Base-by-base conservation (phyloP, 495 filamentous ascomycete genomes). In the Podospora tetraspora region DNA sequence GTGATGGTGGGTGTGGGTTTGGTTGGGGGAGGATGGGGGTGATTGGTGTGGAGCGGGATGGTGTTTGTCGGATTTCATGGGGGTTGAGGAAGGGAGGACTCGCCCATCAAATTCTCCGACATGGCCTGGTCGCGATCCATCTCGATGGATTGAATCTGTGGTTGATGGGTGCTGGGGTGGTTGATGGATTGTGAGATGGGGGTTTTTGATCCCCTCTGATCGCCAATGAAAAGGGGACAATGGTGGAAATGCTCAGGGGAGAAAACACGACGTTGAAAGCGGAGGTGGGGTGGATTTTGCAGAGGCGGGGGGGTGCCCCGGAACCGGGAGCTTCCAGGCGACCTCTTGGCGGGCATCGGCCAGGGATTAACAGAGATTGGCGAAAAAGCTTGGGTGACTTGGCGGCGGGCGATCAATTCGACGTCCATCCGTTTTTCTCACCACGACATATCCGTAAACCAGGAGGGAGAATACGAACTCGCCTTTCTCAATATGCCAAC, bases 121-220 rank as follows among this genome's bases (percentile, higher is more conserved):
- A 58, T 43, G 3, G 62, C 19, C 61, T 68, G 66, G 21, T 63
- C 66, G 6, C 66, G 57, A 59, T 71, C 66, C 69, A 71, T 71
- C 7, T 61, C 30, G 63, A 21, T 3, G 16, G 1, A 11, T 30
- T 37, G 22, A 27, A 24, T 19, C n/a, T 13, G 10, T 3, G 3
- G n/a, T n/a, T 13, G 13, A 30, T 11, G 29, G 4, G 9, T 9
- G 12, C 3, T 37, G 34, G 34, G 32, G 12, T 13, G 2, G 34
- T 4, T 12, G 16, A 19, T 8, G 1, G 37, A n/a, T n/a, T 3
- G 37, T n/a, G 37, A 52, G 16, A 52, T 52, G 37, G 6, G 4
- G 19, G 16, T 0, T n/a, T n/a, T 19, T n/a, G 3, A 16, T 52
- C 37, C 37, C 5, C 37, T 8, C 16, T 4, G 6, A n/a, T 52